Percentiles rank a stretch among this genome's conserved stretches.
phyloP scores from a whole-genome alignment of 352 stramenopile species.

The Globisporangium spinosum region DNA sequence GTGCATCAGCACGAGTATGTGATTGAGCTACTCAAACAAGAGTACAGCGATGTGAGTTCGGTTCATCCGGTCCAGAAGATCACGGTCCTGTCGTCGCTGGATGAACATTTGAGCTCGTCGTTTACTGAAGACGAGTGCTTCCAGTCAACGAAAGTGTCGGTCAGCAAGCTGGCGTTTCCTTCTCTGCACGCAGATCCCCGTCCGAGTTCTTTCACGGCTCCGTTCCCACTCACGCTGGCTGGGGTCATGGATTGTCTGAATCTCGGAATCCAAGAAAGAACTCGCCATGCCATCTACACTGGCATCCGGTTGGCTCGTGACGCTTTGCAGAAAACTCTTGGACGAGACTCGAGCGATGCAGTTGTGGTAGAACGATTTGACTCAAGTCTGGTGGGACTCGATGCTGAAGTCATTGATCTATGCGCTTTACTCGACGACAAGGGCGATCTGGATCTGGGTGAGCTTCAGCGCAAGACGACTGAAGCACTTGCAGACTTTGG shows the following conservation, averaged over 20 bases:
- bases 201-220: constrained; percentile 10
- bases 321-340: constrained; percentile 7
- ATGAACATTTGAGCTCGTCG: constrained; percentile 13
- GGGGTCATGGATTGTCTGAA: constrained; percentile 18
- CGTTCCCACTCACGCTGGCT: constrained; percentile 9
- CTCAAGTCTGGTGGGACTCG: constrained; percentile 30
- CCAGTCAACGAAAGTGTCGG: constrained; percentile 9
- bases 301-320: not conserved
- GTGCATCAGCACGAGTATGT: not conserved
- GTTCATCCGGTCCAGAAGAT: constrained; percentile 19
- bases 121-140: not conserved
- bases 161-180: constrained; percentile 20
- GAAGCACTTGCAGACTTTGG: constrained; percentile 3
- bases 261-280: constrained; percentile 16
- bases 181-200: constrained; percentile 10
- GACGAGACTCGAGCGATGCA: constrained; percentile 2
- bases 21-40: constrained; percentile 7
- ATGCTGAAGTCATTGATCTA: constrained; percentile 27
- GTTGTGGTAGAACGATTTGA: constrained; percentile 28
- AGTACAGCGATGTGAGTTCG: not conserved
- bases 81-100: constrained; percentile 25
- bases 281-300: constrained; percentile 11
- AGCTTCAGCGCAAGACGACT: not conserved
- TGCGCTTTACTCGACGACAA: constrained; percentile 20
- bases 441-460: not conserved